Evolutionary conservation across 495 filamentous ascomycete genomes (phyloP), one percentile per base, ranked within the genome.

Genomic region (Daldinia loculata): DNA sequence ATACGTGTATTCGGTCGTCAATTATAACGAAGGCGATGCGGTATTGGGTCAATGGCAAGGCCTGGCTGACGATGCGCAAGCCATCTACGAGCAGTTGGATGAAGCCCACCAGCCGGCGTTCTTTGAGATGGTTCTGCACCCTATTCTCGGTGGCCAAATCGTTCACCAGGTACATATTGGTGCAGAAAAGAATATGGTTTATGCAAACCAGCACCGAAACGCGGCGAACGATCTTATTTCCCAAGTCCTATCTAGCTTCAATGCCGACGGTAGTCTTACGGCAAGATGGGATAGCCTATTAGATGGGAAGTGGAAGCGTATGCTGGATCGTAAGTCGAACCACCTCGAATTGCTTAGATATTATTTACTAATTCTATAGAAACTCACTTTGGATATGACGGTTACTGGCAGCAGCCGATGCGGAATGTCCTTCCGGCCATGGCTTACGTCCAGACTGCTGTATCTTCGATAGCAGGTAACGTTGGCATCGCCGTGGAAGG

Each of bases 41-140:
- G 80, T 92, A 19, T 80, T 92, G 19, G 77, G 81, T n/a, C 83
- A 89, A 76, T 93, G 91, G 91, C 76, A 83, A 19, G 67, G 78
- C n/a, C 80, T 93, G 27, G 80, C 78, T 2, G 67, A 77, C 7
- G 79, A 81, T 27, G 87, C 90, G 3, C 81, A 91, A 67, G 77
- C 75, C 5, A 75, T 93, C 17, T 88, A 90, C 61, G 78, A 86
- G 56, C 80, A 78, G 22, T 76, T 93, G 15, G 79, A 82, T 3
- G 75, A 76, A 4, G 78, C 72, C 4, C 61, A 80, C 2, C 80
- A 88, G 71, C 77, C 87, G 4, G 81, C 90, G 1, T 92, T 89
- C 74, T 94, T 91, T 74, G 82, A 94, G 76, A 87, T 91, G 74
- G 80, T 93, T 4, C 80, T 91, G 4, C 90, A 94, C 63, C 90